These are phyloP conservation scores for Blastocladiella emersonii DNA, from an alignment of 371 early-diverging fungal genomes.

Conservation along the genomic window DNA sequence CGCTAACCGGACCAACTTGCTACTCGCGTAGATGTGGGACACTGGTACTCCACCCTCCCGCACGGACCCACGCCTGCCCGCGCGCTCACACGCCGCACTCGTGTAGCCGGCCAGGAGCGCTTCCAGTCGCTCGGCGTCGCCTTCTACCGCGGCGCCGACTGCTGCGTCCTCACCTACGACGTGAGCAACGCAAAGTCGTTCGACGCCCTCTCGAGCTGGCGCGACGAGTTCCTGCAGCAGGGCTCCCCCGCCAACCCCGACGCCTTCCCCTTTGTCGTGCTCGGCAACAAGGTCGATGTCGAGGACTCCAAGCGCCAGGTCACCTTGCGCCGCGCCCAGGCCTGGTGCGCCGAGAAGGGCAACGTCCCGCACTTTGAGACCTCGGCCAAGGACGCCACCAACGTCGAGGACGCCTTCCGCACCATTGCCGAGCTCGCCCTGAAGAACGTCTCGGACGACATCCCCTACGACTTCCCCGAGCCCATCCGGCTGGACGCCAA, in stretches of 20 bases:
- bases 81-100: too few species aligned
- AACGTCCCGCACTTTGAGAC: slow-evolving; percentile 92
- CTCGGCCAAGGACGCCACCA: slow-evolving; percentile 90
- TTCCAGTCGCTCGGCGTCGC: slow-evolving; percentile 96
- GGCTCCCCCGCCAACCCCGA: slow-evolving; percentile 87
- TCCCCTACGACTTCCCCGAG: slow-evolving; percentile 75
- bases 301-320: slow-evolving; percentile 85
- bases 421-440: slow-evolving; percentile 88
- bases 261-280: slow-evolving; percentile 92
- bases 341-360: slow-evolving; percentile 91
- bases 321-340: slow-evolving; percentile 83
- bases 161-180: slow-evolving; percentile 95
- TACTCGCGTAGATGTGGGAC: slow-evolving; percentile 75
- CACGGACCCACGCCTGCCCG: too few species aligned
- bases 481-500: slow-evolving; percentile 76
- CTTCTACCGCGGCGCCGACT: slow-evolving; percentile 98
- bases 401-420: slow-evolving; percentile 92
- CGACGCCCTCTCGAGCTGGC: slow-evolving; percentile 91
- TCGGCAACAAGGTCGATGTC: slow-evolving; percentile 97
- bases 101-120: slow-evolving; percentile 74
- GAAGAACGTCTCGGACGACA: slow-evolving; percentile 70
- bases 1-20: neutral
- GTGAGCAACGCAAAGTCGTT: slow-evolving; percentile 90
- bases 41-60: too few species aligned
- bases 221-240: slow-evolving; percentile 93